These are phyloP conservation scores for Wolfiporia cocos DNA, from an alignment of 1,284 basidiomycete species.

Conservation along the genomic window DNA sequence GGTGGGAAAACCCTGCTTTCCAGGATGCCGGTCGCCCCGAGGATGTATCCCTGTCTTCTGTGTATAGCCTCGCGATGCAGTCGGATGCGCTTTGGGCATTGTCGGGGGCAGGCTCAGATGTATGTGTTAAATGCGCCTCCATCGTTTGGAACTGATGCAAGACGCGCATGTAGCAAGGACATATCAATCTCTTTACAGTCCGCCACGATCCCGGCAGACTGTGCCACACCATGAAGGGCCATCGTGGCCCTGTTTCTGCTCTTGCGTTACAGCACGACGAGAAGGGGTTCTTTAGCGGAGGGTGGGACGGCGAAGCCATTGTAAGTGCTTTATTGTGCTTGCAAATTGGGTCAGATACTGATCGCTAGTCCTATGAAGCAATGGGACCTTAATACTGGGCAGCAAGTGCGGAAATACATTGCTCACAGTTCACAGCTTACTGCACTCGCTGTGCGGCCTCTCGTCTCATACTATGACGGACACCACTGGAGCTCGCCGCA, in stretches of 20 bases:
- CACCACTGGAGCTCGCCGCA: slow-evolving; percentile 13
- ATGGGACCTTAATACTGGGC: slow-evolving; percentile 97
- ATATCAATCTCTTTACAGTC: slow-evolving; percentile 88
- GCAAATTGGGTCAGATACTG: slow-evolving; percentile 13
- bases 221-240: slow-evolving; percentile 68
- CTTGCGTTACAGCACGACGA: slow-evolving; percentile 79
- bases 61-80: slow-evolving; percentile 86
- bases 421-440: slow-evolving; percentile 87
- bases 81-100: slow-evolving; percentile 88
- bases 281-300: slow-evolving; percentile 83
- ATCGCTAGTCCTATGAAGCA: slow-evolving; percentile 48
- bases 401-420: slow-evolving; percentile 71
- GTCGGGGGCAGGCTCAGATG: slow-evolving; percentile 80
- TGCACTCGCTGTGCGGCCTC: slow-evolving; percentile 74
- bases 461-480: slow-evolving; percentile 32
- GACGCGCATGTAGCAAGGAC: slow-evolving; percentile 52
- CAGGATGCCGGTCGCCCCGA: slow-evolving; percentile 30
- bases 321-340: slow-evolving; percentile 40
- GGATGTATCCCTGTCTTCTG: slow-evolving; percentile 56
- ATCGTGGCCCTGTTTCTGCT: slow-evolving; percentile 82
- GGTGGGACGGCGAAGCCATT: slow-evolving; percentile 90
- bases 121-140: slow-evolving; percentile 33
- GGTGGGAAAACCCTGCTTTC: slow-evolving; percentile 78
- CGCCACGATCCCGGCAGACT: slow-evolving; percentile 87
- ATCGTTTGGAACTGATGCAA: too few species aligned